Evolutionary conservation across 2,329 filamentous ascomycete genomes (phyloP).

Genomic region (Paecilomyces dactylethromorphus): DNA sequence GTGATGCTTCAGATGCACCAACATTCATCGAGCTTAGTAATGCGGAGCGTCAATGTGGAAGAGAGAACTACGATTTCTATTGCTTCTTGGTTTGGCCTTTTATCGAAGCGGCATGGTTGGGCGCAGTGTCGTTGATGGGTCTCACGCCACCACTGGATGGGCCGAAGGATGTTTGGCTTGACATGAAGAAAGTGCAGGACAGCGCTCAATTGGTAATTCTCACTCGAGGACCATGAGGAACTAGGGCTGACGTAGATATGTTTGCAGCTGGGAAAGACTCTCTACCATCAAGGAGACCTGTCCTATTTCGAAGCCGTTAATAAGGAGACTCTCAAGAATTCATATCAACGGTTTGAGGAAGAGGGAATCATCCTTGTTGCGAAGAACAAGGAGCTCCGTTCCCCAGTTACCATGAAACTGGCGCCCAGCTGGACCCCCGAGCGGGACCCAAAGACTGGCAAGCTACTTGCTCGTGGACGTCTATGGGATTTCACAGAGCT

Average conservation of each 20-base stretch:
- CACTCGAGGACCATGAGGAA: not conserved
- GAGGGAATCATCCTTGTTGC: conserved; percentile 78
- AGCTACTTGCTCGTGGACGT: conserved; percentile 62
- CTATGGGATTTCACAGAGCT: conserved; percentile 90
- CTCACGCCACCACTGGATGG: conserved; percentile 63
- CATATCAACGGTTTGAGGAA: conserved; percentile 79
- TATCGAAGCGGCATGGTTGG: conserved; percentile 89
- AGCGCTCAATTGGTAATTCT: conserved; percentile 67
- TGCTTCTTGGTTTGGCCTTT: conserved; percentile 99
- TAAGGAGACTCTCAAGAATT: conserved; percentile 94
- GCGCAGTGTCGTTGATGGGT: conserved; percentile 79
- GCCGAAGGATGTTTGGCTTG: conserved; percentile 69
- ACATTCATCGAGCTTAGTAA: conserved; percentile 70
- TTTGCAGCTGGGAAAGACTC: conserved; percentile 76
- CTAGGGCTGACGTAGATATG: conserved; percentile 12
- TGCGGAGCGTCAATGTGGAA: conserved; percentile 66
- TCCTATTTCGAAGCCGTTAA: conserved; percentile 98
- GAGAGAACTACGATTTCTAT: conserved; percentile 98
- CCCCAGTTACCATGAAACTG: conserved; percentile 51
- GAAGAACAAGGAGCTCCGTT: conserved; percentile 52
- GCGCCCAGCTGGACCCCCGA: conserved; percentile 67
- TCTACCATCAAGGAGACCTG: conserved; percentile 95
- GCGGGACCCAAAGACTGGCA: conserved; percentile 56
- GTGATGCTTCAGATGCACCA: conserved; percentile 46
- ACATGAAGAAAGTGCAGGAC: conserved; percentile 69